Conservation (phyloP, 306 rosid species). For the Prunus armeniaca region DNA sequence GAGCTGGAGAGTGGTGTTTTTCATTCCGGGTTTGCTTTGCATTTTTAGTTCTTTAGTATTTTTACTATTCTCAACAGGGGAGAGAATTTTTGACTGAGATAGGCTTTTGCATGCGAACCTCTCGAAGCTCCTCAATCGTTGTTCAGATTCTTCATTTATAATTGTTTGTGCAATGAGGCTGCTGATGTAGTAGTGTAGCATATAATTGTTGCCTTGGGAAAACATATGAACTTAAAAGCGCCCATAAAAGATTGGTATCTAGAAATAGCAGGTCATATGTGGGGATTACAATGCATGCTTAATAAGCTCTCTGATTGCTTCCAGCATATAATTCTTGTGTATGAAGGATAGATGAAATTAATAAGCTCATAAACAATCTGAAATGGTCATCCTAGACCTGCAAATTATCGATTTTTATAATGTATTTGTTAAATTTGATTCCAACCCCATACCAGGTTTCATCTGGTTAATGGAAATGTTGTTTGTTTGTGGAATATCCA, state of each 20-base stretch:
- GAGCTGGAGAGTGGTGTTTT: conserved; percentile 83
- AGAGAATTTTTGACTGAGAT: conserved; percentile 88
- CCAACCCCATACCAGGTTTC: background rate
- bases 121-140: background rate
- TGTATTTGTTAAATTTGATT: background rate
- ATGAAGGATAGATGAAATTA: conserved; percentile 3
- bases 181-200: conserved; percentile 16
- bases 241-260: background rate
- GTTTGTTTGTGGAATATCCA: background rate
- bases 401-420: background rate
- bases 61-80: conserved; percentile 79
- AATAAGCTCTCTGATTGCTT: background rate
- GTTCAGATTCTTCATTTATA: background rate
- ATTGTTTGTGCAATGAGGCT: background rate
- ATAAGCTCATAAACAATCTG: background rate
- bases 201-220: background rate
- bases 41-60: conserved; percentile 72
- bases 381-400: background rate
- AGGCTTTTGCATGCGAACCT: background rate
- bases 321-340: background rate
- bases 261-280: background rate
- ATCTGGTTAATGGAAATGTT: background rate
- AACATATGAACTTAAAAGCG: background rate
- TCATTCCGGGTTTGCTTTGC: conserved; percentile 84
- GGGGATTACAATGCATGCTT: background rate